These are phyloP conservation scores for Solanum hybrid DNA, from an alignment of 305 asterid genomes.

Conservation along the genomic window DNA sequence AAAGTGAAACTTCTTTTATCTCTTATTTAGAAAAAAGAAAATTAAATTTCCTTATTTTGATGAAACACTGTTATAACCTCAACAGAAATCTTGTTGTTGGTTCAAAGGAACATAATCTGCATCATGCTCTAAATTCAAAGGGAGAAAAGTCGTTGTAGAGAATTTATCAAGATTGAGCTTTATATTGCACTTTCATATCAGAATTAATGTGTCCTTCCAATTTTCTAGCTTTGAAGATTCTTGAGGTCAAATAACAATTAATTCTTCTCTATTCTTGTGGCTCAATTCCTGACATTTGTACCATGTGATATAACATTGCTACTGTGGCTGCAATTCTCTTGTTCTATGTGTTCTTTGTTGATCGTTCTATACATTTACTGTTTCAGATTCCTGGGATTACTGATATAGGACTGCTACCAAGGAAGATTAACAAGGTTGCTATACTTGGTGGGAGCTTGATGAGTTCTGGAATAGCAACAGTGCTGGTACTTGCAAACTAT, in stretches of 20 bases:
- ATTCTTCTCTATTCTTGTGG: background rate
- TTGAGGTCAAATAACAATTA: background rate
- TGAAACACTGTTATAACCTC: background rate
- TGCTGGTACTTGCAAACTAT: slow-evolving; percentile 59
- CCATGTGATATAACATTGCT: background rate
- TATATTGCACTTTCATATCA: background rate
- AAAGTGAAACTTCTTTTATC: background rate
- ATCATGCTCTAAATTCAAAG: background rate
- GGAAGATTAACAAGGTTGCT: slow-evolving; percentile 74
- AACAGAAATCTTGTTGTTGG: background rate
- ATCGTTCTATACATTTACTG: background rate
- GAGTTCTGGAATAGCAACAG: slow-evolving; percentile 97
- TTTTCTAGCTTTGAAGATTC: background rate
- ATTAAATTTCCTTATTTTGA: background rate
- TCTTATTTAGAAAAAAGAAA: background rate
- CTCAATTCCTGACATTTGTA: background rate
- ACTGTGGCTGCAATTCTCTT: background rate
- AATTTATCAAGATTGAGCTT: background rate
- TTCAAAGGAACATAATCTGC: background rate
- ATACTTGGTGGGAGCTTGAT: slow-evolving; percentile 91
- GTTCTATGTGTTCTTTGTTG: background rate
- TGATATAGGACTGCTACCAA: slow-evolving; percentile 74
- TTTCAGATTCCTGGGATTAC: slow-evolving; percentile 85
- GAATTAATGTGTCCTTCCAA: background rate
- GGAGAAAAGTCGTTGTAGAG: background rate